Percentiles rank a stretch among this genome's conserved stretches.
phyloP scores from a whole-genome alignment of 108 stramenopile species.

The Mayamaea pseudoterrestris region DNA sequence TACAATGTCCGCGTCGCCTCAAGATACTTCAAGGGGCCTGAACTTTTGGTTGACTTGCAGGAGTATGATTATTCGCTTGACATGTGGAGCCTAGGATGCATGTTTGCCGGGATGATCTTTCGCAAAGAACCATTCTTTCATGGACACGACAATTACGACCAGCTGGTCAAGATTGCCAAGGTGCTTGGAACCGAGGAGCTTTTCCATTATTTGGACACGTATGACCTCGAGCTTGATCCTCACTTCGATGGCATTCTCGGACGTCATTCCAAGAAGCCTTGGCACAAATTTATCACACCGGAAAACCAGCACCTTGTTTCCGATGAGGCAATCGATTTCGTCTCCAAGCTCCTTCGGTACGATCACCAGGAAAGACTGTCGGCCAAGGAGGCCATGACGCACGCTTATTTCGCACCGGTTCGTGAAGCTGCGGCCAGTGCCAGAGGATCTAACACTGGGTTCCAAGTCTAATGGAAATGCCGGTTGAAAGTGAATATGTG shows the following conservation, averaged over 20 bases:
- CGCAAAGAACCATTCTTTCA: slow-evolving; percentile 99
- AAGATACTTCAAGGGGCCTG: slow-evolving; percentile 99
- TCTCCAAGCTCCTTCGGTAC: slow-evolving; percentile 84
- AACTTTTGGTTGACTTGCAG: slow-evolving; percentile 97
- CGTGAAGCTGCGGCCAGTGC: slow-evolving; percentile 66
- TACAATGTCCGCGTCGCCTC: slow-evolving; percentile 99
- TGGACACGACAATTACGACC: slow-evolving; percentile 99
- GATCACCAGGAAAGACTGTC: slow-evolving; percentile 98
- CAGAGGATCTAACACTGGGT: slow-evolving; percentile 1
- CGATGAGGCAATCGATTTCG: slow-evolving; percentile 94
- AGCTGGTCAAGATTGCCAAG: slow-evolving; percentile 97
- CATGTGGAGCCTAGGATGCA: slow-evolving; percentile 99
- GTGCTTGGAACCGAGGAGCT: slow-evolving; percentile 97
- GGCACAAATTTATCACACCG: slow-evolving; percentile 94
- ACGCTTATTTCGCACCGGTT: slow-evolving; percentile 96
- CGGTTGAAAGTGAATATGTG: too few relatives aligned
- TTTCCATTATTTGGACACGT: slow-evolving; percentile 90
- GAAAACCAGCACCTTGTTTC: slow-evolving; percentile 97
- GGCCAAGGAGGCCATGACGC: slow-evolving; percentile 95
- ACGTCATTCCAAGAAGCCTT: slow-evolving; percentile 93
- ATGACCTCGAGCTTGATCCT: slow-evolving; percentile 94
- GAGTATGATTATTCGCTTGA: slow-evolving; percentile 99
- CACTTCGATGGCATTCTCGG: slow-evolving; percentile 96
- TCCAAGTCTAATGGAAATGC: background rate
- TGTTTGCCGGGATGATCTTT: slow-evolving; percentile 99